phyloP scores from a whole-genome alignment of 2,329 filamentous ascomycete genomes.

The Trichophyton rubrum region DNA sequence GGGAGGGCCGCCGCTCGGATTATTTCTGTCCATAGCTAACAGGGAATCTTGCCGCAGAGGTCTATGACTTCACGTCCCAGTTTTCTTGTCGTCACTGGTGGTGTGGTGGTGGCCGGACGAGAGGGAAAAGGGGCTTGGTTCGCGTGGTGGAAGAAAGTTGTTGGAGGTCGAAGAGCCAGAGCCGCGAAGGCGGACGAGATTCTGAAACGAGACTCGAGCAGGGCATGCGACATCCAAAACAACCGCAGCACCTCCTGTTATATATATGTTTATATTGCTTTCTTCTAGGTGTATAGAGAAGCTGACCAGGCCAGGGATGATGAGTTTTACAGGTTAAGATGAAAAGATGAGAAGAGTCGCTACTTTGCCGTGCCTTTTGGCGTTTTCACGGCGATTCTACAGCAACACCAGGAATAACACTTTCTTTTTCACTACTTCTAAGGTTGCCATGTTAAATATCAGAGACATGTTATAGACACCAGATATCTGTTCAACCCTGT shows the following conservation, averaged over 20 bases:
- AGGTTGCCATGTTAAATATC: not conserved
- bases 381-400: not conserved
- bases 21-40: not conserved
- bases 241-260: too few species aligned
- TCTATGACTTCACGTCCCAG: not conserved
- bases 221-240: not conserved
- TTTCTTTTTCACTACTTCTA: not conserved
- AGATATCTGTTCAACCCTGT: not conserved
- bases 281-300: too few species aligned
- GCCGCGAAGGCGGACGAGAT: not conserved
- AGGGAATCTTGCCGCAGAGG: not conserved
- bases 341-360: not conserved
- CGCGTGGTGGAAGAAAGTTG: not conserved
- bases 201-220: not conserved
- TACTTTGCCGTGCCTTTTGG: not conserved
- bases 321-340: not conserved
- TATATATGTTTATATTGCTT: too few species aligned
- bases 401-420: not conserved
- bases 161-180: not conserved
- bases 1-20: conserved; percentile 47
- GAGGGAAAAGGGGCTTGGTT: not conserved
- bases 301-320: too few species aligned
- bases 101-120: not conserved
- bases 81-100: not conserved
- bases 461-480: not conserved